Evolutionary conservation across 208 protist genomes (phyloP).

Genomic region (Wallacemonas sp.): DNA sequence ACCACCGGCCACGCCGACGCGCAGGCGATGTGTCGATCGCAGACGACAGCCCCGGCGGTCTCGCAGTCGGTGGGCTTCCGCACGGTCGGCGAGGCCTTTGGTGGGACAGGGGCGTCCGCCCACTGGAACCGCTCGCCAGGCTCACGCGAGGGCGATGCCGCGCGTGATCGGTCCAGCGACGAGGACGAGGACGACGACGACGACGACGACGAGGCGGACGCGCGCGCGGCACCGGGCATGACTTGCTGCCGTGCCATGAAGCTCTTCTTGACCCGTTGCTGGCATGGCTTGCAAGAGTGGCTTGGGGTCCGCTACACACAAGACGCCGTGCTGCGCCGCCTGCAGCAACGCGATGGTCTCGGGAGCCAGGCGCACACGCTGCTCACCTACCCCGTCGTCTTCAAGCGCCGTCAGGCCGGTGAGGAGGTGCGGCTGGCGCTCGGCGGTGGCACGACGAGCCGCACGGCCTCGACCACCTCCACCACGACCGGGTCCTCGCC

Average conservation of each 20-base stretch:
- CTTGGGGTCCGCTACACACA: slow-evolving; percentile 7
- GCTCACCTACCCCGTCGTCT: slow-evolving; percentile 18
- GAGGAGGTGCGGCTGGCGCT: neutral
- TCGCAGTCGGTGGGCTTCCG: too few species aligned
- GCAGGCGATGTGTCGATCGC: too few species aligned
- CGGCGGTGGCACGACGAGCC: too few species aligned
- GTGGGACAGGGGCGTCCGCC: too few species aligned
- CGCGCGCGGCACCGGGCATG: neutral
- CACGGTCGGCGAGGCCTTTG: too few species aligned
- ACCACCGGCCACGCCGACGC: too few species aligned
- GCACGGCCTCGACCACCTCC: neutral
- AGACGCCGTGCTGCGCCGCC: slow-evolving; percentile 6
- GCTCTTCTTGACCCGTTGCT: neutral
- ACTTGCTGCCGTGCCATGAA: neutral
- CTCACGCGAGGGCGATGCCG: too few species aligned
- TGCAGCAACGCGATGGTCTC: slow-evolving; percentile 17
- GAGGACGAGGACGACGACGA: neutral
- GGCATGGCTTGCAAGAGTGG: slow-evolving; percentile 10
- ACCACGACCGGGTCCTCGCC: neutral
- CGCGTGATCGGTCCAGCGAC: too few species aligned
- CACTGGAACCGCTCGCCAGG: too few species aligned
- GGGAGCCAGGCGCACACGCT: slow-evolving; percentile 3
- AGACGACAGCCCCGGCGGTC: too few species aligned
- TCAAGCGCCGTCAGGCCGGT: neutral
- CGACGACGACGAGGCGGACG: slow-evolving; percentile 2